Evolutionary conservation across 2,329 filamentous ascomycete genomes (phyloP).

Genomic region (Aspergillus sp.): DNA sequence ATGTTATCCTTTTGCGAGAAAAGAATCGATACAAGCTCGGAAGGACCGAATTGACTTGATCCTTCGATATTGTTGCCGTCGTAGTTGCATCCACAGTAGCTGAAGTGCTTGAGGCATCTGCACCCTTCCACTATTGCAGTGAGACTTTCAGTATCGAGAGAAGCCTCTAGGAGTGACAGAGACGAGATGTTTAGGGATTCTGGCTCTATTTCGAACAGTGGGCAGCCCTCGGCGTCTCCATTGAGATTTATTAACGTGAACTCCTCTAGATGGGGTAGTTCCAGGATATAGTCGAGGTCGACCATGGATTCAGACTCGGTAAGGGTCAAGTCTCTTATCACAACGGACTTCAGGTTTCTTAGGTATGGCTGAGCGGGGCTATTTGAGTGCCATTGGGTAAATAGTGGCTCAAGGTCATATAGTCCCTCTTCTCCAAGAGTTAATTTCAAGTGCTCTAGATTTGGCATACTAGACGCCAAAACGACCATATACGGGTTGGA

Average conservation of each 20-base stretch:
- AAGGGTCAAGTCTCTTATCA: background rate
- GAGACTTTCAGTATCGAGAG: background rate
- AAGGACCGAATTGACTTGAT: background rate
- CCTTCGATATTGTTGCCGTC: background rate
- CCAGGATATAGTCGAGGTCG: background rate
- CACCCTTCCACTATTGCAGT: constrained; percentile 3
- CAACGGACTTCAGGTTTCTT: background rate
- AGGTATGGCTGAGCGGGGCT: background rate
- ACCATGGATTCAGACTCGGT: background rate
- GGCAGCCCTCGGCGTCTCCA: background rate
- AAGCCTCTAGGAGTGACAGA: background rate
- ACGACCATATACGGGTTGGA: constrained; percentile 4
- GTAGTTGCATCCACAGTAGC: background rate
- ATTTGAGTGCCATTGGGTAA: background rate
- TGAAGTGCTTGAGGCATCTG: constrained; percentile 1
- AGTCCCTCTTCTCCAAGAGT: background rate
- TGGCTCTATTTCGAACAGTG: background rate
- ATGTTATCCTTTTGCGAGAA: constrained; percentile 4
- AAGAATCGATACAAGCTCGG: background rate
- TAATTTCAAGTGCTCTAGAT: constrained; percentile 1
- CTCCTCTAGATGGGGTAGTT: constrained; percentile 3
- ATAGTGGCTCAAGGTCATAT: background rate
- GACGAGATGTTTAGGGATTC: background rate
- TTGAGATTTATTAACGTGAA: background rate
- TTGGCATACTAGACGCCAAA: background rate